Conservation (phyloP, 768 basidiomycete genomes). For the Cystobasidium tubakii region DNA sequence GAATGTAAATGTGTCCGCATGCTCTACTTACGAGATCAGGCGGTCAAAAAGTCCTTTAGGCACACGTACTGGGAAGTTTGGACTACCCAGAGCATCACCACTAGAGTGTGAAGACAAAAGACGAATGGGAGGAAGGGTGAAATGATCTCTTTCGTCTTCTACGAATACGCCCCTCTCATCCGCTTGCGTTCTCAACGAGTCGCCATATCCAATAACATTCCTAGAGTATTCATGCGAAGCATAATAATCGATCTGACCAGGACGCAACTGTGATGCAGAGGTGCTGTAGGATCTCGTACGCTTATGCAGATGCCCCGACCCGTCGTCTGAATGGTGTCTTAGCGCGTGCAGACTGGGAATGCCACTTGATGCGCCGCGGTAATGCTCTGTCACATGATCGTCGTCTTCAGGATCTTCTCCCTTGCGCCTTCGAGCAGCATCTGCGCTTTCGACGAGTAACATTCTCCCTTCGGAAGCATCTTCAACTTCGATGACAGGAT, state of each 20-base stretch:
- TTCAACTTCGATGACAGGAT: not conserved
- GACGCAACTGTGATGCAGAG: not conserved
- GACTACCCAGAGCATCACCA: not conserved
- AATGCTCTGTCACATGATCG: slow-evolving; percentile 19
- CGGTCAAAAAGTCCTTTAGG: slow-evolving; percentile 34
- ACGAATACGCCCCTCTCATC: not conserved
- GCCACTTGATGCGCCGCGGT: slow-evolving; percentile 29
- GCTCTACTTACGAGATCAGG: slow-evolving; percentile 13
- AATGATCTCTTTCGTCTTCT: slow-evolving; percentile 21
- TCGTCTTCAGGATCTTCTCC: not conserved
- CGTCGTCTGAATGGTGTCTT: slow-evolving; percentile 15
- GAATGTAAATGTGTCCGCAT: not conserved
- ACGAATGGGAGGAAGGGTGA: slow-evolving; percentile 27
- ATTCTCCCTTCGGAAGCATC: slow-evolving; percentile 2
- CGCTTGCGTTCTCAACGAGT: not conserved
- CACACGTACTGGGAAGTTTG: slow-evolving; percentile 14
- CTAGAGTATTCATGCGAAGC: not conserved
- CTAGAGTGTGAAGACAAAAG: not conserved
- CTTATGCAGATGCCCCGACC: not conserved
- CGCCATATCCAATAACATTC: not conserved
- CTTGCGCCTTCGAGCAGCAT: not conserved
- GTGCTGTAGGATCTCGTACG: not conserved
- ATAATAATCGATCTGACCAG: not conserved
- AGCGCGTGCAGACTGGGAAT: slow-evolving; percentile 33
- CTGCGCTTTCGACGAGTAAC: not conserved